Conservation (phyloP, 768 basidiomycete genomes). For the Pisolithus albus region DNA sequence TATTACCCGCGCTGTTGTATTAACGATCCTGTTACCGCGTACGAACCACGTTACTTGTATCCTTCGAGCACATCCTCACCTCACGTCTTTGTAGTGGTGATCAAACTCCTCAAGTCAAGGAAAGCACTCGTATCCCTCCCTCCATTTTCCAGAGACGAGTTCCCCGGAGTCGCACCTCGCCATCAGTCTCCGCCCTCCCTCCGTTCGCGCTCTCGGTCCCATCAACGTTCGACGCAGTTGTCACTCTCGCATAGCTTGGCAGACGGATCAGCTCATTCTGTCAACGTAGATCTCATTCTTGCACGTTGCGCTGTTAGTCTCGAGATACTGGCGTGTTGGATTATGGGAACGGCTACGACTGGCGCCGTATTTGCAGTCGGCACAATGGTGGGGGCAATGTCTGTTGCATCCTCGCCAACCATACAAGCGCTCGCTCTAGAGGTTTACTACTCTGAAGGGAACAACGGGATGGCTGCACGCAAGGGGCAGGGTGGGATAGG, state of each 20-base stretch:
- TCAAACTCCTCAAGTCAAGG: slow-evolving; percentile 47
- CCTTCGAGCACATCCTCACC: not conserved
- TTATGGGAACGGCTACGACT: slow-evolving; percentile 43
- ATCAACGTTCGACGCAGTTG: slow-evolving; percentile 3
- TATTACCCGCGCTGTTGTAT: slow-evolving; percentile 45
- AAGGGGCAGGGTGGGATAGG: slow-evolving; percentile 48
- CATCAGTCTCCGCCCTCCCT: slow-evolving; percentile 4
- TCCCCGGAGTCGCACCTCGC: slow-evolving; percentile 1
- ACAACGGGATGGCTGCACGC: slow-evolving; percentile 34
- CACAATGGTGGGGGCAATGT: slow-evolving; percentile 48
- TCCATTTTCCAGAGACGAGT: slow-evolving; percentile 11
- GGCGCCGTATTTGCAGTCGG: slow-evolving; percentile 46
- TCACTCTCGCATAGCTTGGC: too few species aligned
- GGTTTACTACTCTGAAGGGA: slow-evolving; percentile 33
- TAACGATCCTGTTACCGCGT: slow-evolving; percentile 59
- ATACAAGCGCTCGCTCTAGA: slow-evolving; percentile 66
- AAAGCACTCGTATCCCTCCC: slow-evolving; percentile 17
- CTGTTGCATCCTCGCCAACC: slow-evolving; percentile 58
- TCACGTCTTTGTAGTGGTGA: slow-evolving; percentile 35
- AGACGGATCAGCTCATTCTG: slow-evolving; percentile 27
- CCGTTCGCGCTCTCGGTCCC: slow-evolving; percentile 2
- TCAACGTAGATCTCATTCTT: slow-evolving; percentile 60
- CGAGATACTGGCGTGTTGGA: slow-evolving; percentile 45
- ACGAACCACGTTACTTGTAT: slow-evolving; percentile 16
- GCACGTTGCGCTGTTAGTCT: slow-evolving; percentile 55